Evolutionary conservation across 441 rosid species (phyloP), one percentile per base, ranked within the genome.

Genomic region (Biscutella laevigata): DNA sequence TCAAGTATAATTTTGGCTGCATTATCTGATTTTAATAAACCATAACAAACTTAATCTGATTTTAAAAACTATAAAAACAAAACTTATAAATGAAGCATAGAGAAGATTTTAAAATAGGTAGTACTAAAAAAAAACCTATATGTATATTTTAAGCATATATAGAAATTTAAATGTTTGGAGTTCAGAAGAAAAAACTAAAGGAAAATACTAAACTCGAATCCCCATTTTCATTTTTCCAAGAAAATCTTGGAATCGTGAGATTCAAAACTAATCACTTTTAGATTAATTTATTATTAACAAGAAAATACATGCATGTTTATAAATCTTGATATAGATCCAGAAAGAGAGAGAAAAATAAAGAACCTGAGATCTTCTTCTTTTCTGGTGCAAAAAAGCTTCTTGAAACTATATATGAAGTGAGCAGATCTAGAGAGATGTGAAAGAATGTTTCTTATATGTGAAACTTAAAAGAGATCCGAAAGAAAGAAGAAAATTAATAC

Each of bases 371-470:
- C 51, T 13, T 27, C 32, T 9, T 4, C 1, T 33, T 29, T 41
- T 44, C 58, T 32, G 34, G 61, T 44, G 61, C 46, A 53, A 2
- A 28, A 41, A 20, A n/a, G n/a, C n/a, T 33, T 62, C 54, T 36
- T 59, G 14, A 59, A 59, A n/a, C n/a, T n/a, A n/a, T 30, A 41
- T 39, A 21, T 35, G 47, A 44, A 62, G 7, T n/a, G 51, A 41
- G 50, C 42, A 26, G 60, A 65, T 58, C 65, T 51, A 17, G 22
- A 53, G 61, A 50, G 24, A 26, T 47, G 37, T n/a, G n/a, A n/a
- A 38, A 49, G 36, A 49, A 41, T 51, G 63, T 57, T 64, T 56
- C 26, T 48, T 34, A 3, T 2, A 26, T 45, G 37, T 33, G 46
- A 53, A 39, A 22, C 57, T 5, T 7, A 25, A 33, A 2, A 52